phyloP scores from a whole-genome alignment of 495 filamentous ascomycete species.

The Parachaetomium inaequale region DNA sequence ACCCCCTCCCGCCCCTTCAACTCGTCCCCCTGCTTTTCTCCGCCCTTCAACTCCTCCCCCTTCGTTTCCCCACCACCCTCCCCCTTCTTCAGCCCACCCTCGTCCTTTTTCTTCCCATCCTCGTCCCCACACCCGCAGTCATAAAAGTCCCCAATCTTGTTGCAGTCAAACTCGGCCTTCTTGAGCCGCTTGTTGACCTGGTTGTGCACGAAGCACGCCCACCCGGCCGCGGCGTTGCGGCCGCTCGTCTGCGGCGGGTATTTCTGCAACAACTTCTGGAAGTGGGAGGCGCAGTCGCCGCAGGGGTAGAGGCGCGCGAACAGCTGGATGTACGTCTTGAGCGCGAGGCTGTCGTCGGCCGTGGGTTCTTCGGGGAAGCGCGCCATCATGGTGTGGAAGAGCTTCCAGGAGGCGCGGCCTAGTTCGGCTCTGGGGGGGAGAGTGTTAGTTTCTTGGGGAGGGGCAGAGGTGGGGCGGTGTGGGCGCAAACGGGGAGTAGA shows the following conservation, averaged over 20 bases:
- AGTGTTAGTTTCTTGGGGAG: background rate
- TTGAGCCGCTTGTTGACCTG: slow-evolving; percentile 82
- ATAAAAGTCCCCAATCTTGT: slow-evolving; percentile 85
- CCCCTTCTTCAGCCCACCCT: slow-evolving; percentile 1
- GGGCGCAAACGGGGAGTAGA: background rate
- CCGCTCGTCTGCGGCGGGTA: slow-evolving; percentile 90
- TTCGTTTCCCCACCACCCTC: background rate
- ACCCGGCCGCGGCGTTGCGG: slow-evolving; percentile 76
- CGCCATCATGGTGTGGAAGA: slow-evolving; percentile 93
- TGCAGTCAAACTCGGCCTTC: slow-evolving; percentile 84
- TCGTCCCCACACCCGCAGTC: slow-evolving; percentile 93
- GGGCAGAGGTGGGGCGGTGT: background rate
- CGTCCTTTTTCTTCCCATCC: slow-evolving; percentile 33
- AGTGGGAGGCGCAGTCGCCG: slow-evolving; percentile 91
- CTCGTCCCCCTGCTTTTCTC: background rate
- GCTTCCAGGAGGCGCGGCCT: slow-evolving; percentile 83
- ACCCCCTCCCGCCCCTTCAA: slow-evolving; percentile 21
- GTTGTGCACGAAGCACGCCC: slow-evolving; percentile 95
- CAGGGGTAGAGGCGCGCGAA: slow-evolving; percentile 93
- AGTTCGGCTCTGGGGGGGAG: slow-evolving; percentile 67
- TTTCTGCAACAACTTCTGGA: slow-evolving; percentile 72
- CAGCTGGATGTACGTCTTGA: slow-evolving; percentile 80
- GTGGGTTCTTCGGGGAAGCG: slow-evolving; percentile 86
- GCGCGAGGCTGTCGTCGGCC: slow-evolving; percentile 74
- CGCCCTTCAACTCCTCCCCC: background rate